phyloP scores from a whole-genome alignment of 2,329 filamentous ascomycete genomes.

The Apiospora malaysiana region DNA sequence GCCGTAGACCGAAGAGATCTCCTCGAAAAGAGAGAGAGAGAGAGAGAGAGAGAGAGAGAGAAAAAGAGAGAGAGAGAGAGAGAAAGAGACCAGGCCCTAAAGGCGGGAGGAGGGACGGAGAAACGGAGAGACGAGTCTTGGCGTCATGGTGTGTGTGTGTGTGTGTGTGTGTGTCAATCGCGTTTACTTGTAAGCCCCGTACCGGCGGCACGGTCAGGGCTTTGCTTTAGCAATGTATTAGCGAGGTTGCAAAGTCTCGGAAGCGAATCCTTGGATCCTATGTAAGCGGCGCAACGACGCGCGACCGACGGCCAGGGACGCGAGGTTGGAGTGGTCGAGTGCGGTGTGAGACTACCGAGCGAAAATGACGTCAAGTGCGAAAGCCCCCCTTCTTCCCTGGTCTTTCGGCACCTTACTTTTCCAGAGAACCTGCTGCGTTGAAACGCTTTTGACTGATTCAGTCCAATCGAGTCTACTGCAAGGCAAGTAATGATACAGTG shows the following conservation, averaged over 20 bases:
- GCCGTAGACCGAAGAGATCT: too few species aligned
- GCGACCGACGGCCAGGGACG: neutral
- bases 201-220: neutral
- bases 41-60: neutral
- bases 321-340: neutral
- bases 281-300: neutral
- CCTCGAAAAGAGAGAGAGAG: neutral
- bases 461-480: neutral
- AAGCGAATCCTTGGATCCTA: neutral
- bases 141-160: constrained; percentile 11
- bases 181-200: neutral
- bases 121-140: neutral
- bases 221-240: neutral
- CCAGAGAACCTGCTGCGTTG: neutral
- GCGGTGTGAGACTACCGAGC: neutral
- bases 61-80: neutral
- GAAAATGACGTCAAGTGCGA: constrained; percentile 6
- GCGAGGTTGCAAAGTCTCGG: neutral
- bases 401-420: neutral
- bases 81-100: too few species aligned
- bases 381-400: neutral
- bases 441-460: neutral
- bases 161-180: too few species aligned
- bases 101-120: too few species aligned
- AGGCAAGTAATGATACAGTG: neutral